Base-by-base conservation (phyloP, 345 rosid species). In the Raphanus sativus region DNA sequence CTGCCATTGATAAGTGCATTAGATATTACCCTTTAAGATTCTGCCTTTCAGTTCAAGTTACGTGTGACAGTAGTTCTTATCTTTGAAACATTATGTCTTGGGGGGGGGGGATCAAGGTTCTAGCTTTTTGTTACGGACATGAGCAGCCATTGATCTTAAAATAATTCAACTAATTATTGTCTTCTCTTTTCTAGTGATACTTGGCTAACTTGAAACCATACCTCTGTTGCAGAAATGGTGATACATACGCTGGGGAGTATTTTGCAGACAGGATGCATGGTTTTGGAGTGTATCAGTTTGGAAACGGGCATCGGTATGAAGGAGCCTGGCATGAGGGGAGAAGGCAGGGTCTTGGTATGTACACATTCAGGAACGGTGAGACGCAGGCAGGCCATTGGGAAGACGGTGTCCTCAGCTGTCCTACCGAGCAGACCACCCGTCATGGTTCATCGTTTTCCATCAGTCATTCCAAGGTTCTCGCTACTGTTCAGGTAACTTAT, bases 281-380 rank as follows among this genome's bases (percentile, higher is more conserved):
- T 50, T 91, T 89, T 75, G 94, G 94, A 70, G 86, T 89, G 28
- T 91, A 91, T 79, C 89, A 84, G 33, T 91, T 89, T 83, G 91
- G 86, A 29, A 91, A 91, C 24, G 93, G 94, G 58, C 94, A 89
- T 75, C 82, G 80, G 59, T 91, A 89, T 60, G 94, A 91, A 77
- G 94, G 94, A 76, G 92, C 97, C 24, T 91, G 97, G 94, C 97
- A 91, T 75, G 97, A 91, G 77, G 94, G 97, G 58, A 89, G 85
- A 81, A 89, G 93, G 86, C 92, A 91, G 83, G 97, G 97, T 36
- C 85, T 87, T 50, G 97, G 97, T 66, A 83, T 86, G 85, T 91
- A 91, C 81, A 86, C 88, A 50, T 91, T 89, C 78, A 84, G 88
- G 65, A 89, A 81, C 58, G 94, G 97, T n/a, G 92, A 91, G 74